Percentiles rank a stretch among this genome's conserved stretches.
phyloP scores from a whole-genome alignment of 1,139 yeast genomes.

The Casaregolazyma suthepensis region DNA sequence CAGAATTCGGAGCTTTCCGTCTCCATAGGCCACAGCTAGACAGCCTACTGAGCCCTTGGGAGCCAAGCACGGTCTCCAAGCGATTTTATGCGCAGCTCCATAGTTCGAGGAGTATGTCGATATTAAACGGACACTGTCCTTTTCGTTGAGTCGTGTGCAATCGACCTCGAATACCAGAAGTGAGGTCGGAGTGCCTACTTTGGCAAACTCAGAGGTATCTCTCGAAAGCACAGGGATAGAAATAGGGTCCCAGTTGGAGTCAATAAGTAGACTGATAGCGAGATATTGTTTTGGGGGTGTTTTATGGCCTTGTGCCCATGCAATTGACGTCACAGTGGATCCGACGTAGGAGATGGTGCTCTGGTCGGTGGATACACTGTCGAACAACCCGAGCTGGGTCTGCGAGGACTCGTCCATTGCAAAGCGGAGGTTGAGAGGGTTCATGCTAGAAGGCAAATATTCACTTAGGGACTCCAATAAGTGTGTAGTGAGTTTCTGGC shows the following conservation, averaged over 20 bases:
- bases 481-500: background rate
- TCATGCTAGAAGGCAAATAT: background rate
- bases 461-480: background rate
- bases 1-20: constrained; percentile 56
- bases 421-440: background rate
- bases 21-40: constrained; percentile 53
- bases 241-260: constrained; percentile 40
- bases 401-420: background rate
- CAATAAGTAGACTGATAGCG: constrained; percentile 51
- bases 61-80: constrained; percentile 14
- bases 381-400: background rate
- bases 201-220: constrained; percentile 20
- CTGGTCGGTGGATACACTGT: background rate
- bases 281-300: constrained; percentile 36
- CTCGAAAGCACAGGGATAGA: constrained; percentile 13
- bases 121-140: constrained; percentile 12
- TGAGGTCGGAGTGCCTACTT: constrained; percentile 4
- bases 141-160: background rate
- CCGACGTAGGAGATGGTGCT: constrained; percentile 25
- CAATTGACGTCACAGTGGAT: constrained; percentile 22
- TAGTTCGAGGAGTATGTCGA: constrained; percentile 39
- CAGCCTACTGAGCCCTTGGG: constrained; percentile 33
- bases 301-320: constrained; percentile 29
- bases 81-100: constrained; percentile 35
- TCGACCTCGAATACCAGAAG: constrained; percentile 2